Percentiles rank a stretch among this genome's conserved stretches.
Evolutionary conservation across 2,329 filamentous ascomycete genomes (phyloP).

Genomic region (Albophoma yamanashiensis): DNA sequence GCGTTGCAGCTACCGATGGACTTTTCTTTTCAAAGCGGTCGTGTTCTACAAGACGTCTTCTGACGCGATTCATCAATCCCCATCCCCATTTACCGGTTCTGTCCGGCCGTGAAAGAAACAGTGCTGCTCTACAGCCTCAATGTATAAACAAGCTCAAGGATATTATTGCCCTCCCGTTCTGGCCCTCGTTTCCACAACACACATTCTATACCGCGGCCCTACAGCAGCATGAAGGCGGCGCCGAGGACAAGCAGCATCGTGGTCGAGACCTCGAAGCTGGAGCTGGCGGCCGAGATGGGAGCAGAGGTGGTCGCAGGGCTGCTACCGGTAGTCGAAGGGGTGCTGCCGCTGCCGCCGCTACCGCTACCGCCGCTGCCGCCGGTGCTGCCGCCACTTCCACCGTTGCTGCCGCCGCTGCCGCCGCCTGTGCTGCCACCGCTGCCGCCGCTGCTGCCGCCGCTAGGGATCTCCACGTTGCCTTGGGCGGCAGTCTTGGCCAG

Average conservation of each 20-base stretch:
- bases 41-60: not conserved
- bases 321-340: not conserved
- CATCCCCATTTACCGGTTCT: not conserved
- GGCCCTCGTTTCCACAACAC: not conserved
- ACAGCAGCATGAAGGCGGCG: constrained; percentile 31
- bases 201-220: not conserved
- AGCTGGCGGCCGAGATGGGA: constrained; percentile 9
- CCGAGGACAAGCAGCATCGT: constrained; percentile 31
- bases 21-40: not conserved
- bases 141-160: not conserved
- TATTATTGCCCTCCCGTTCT: not conserved
- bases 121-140: not conserved
- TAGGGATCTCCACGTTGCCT: constrained; percentile 12
- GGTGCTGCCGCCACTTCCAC: constrained; percentile 6
- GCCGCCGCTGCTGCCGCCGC: constrained; percentile 5
- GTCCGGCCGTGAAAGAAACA: not conserved
- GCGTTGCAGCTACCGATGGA: not conserved
- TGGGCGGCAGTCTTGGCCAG: constrained; percentile 19
- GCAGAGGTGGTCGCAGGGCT: constrained; percentile 7
- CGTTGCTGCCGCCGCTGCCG: not conserved
- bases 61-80: not conserved
- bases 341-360: not conserved
- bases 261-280: constrained; percentile 26
- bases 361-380: constrained; percentile 3
- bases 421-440: constrained; percentile 11